Evolutionary conservation across 768 basidiomycete genomes (phyloP).

Genomic region (Dioszegia aurantiaca): DNA sequence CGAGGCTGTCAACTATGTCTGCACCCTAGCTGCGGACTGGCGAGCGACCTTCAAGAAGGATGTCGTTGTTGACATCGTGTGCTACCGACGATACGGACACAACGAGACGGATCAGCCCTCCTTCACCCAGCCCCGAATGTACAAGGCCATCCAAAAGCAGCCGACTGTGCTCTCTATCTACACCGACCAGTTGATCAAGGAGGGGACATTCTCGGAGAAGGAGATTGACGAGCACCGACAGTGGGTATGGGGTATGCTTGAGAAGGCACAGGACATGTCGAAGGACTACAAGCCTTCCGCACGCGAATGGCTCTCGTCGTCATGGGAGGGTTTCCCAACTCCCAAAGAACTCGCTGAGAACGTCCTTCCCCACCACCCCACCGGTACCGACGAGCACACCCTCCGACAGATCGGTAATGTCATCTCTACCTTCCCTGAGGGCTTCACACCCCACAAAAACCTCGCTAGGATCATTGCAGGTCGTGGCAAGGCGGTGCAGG

Average conservation of each 20-base stretch:
- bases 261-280: constrained; percentile 85
- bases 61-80: constrained; percentile 96
- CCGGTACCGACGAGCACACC: constrained; percentile 71
- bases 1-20: constrained; percentile 97
- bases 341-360: constrained; percentile 92
- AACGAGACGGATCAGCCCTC: constrained; percentile 99
- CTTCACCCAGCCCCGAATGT: constrained; percentile 99
- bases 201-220: constrained; percentile 89
- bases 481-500: constrained; percentile 86
- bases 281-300: constrained; percentile 94
- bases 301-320: constrained; percentile 96
- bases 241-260: constrained; percentile 99
- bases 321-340: constrained; percentile 98
- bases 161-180: constrained; percentile 88
- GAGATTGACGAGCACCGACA: constrained; percentile 98
- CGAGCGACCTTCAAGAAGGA: constrained; percentile 98
- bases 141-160: constrained; percentile 91
- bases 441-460: constrained; percentile 86
- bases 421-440: constrained; percentile 78
- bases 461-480: constrained; percentile 83
- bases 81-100: constrained; percentile 98
- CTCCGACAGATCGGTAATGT: constrained; percentile 81
- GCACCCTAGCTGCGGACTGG: constrained; percentile 96
- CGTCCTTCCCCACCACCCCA: constrained; percentile 83
- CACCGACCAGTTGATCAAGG: constrained; percentile 80